Conservation (phyloP, 163 green algal species). For the Chloroidium sp. region DNA sequence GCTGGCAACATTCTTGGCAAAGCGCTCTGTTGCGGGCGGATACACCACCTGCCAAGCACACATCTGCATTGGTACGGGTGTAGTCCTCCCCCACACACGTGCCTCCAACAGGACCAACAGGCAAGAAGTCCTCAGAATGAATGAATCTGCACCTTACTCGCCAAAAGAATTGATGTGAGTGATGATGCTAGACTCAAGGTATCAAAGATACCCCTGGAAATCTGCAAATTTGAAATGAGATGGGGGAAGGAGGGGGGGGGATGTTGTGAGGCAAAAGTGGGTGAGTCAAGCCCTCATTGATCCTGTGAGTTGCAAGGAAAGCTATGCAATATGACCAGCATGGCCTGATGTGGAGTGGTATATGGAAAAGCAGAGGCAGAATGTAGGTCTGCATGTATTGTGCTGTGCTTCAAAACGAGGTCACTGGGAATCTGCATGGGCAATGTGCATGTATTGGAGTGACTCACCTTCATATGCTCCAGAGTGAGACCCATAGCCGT, state of each 20-base stretch:
- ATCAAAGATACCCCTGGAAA: no score
- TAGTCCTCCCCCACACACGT: no score
- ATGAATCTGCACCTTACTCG: no score
- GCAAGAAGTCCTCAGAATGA: no score
- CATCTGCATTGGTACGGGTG: no score
- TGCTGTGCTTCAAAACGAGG: not conserved
- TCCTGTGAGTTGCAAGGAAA: not conserved
- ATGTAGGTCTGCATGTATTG: not conserved
- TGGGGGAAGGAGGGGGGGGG: no score
- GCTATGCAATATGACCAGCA: not conserved
- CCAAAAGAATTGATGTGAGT: no score
- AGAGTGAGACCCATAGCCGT: slow-evolving; percentile 5
- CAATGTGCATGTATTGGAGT: not conserved
- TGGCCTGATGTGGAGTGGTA: not conserved
- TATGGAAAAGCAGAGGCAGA: not conserved
- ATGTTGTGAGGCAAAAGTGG: no score
- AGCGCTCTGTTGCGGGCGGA: not conserved
- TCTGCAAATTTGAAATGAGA: no score
- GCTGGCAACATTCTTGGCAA: not conserved
- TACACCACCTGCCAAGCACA: not conserved
- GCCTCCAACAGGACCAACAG: no score
- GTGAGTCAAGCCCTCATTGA: not conserved
- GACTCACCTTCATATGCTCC: not conserved
- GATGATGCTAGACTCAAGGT: no score
- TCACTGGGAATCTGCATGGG: not conserved